Conservation (phyloP, 805 yeast genomes). For the Metschnikowia picachoensis region DNA sequence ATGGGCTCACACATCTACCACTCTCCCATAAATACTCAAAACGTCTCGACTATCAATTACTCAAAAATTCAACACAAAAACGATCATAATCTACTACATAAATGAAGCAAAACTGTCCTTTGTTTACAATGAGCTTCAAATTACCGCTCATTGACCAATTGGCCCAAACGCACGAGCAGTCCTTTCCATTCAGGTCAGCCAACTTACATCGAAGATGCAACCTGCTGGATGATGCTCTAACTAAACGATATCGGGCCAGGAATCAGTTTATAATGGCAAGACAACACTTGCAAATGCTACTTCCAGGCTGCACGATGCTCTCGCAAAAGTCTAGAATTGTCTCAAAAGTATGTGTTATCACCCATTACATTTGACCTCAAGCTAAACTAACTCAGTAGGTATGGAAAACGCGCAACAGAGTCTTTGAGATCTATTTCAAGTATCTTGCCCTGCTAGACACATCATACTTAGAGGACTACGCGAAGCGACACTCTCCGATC, state of each 20-base stretch:
- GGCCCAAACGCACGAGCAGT: background rate
- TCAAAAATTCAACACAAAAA: background rate
- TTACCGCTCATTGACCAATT: background rate
- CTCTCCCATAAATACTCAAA: background rate
- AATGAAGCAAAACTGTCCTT: background rate
- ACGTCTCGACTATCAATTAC: background rate
- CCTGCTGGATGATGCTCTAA: background rate
- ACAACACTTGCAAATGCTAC: conserved; percentile 2
- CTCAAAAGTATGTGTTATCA: background rate
- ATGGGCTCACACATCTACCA: conserved; percentile 1
- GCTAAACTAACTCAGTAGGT: background rate
- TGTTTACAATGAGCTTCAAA: background rate
- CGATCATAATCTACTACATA: background rate
- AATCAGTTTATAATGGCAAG: conserved; percentile 6
- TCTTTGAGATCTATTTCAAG: background rate
- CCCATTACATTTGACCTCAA: background rate
- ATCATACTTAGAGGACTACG: conserved; percentile 1
- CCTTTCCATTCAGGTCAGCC: background rate
- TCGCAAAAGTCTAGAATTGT: background rate
- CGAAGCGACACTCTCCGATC: background rate
- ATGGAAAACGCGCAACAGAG: conserved; percentile 1
- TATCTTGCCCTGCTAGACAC: conserved; percentile 1
- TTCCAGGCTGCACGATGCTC: background rate
- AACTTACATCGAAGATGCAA: conserved; percentile 1
- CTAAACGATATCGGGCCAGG: conserved; percentile 5